Base-by-base conservation (phyloP, 2,329 filamentous ascomycete species). In the Ramularia endophylla region DNA sequence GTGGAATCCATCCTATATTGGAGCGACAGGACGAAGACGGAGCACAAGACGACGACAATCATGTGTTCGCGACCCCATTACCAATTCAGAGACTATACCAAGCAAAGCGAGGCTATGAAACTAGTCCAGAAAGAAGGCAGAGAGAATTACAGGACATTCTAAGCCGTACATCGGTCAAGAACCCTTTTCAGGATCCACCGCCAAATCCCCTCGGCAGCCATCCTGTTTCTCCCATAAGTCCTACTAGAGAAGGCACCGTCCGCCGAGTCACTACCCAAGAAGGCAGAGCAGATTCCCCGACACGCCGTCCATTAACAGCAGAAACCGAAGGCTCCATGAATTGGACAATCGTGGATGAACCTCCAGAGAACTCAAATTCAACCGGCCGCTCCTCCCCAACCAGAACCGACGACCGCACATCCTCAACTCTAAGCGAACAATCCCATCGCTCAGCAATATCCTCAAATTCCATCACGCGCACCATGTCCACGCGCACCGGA, bases 361-460 rank as follows among this genome's bases (percentile, higher is more conserved):
- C 47, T 1, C 35, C 42, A 16, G 37, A 49, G 18, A 40, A 49
- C 2, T 47, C 47, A 3, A 33, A 32, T 3, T 52, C 47, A 16
- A 47, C 36, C 9, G 65, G 71, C 3, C 63, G 65, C 9, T 41
- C 61, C 1, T 75, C 73, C 2, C 70, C 73, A 1, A 66, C 71
- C 2, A 74, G 72, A 46, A 71, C 65, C 22, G 73, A 78, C 29
- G 74, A 78, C 27, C 69, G 75, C 15, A 80, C 75, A 2, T 67
- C 67, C 3, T 79, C 75, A 1, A 74, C 70, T 20, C 61, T 80
- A 3, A 78, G 74, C 40, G 75, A 78, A 9, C 62, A 62, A 7
- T 77, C 74, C 16, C 59, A 61, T 4, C 59, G 58, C 5, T 72
- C 70, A 4, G 60, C 60, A 29, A 46, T 67, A 0, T 73, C 72